Evolutionary conservation across 2,329 filamentous ascomycete species (phyloP), one percentile per base, ranked within the genome.

Genomic region (Geosmithia flava): DNA sequence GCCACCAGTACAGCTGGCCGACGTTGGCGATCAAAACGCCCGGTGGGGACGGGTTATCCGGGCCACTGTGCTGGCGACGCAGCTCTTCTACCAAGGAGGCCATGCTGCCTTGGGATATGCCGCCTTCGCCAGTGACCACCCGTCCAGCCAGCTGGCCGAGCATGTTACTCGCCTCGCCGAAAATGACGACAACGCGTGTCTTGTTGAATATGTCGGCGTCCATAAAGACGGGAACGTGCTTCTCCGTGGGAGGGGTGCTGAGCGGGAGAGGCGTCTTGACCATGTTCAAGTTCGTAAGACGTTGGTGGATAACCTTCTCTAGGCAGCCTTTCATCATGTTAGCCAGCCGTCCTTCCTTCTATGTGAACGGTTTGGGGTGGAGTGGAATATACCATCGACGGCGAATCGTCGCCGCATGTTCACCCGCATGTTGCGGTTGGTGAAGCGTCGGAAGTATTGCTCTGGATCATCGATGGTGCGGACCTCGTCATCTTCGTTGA

Each of bases 1-100:
- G 78, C 61, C 85, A 87, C 81, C 87, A 96, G 56, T 82, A 70
- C 17, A 86, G 68, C 64, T 94, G 81, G 4, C 87, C 87, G 3
- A 80, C 71, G 59, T 95, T 96, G 44, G 87, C 78, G 23, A 95
- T 68, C 27, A 96, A 66, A 49, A 96, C 67, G 3, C 76, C 84
- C 0, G 74, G 80, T 2, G 67, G 53, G 33, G 60, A 54, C 0
- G 58, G 27, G 19, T 70, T 65, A 0, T 54, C 45, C 0, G 61
- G 53, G 15, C 62, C 66, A 33, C 62, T 62, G 20, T 44, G 52
- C 49, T 71, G 63, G 16, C 56, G 47, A 42, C 58, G 58, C 4
- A 81, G 62, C 13, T 61, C 65, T 37, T 69, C 62, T 20, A 83
- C 74, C 49, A 91, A 68, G 11, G 80, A 74, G 29, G 91, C 66